phyloP scores from a whole-genome alignment of 495 filamentous ascomycete species.

The Penicillium longicatenatum region DNA sequence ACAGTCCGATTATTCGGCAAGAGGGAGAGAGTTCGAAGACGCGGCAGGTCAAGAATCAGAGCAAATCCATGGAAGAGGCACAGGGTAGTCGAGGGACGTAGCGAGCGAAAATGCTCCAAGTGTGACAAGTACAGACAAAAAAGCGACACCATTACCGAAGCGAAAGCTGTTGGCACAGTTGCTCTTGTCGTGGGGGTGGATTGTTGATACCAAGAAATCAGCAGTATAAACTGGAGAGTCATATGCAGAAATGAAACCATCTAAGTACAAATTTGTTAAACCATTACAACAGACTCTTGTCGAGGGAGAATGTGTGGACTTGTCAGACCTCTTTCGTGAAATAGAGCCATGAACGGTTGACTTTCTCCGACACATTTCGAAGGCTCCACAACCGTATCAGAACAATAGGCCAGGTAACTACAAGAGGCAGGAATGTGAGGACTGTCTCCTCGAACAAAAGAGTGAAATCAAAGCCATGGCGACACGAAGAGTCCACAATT shows the following conservation, averaged over 20 bases:
- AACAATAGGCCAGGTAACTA: constrained; percentile 7
- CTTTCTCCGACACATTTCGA: constrained; percentile 14
- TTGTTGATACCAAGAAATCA: constrained; percentile 17
- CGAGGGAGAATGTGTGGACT: background rate
- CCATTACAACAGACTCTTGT: background rate
- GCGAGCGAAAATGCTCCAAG: constrained; percentile 24
- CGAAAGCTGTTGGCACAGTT: constrained; percentile 19
- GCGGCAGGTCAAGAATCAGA: constrained; percentile 20
- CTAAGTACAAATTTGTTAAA: constrained; percentile 7
- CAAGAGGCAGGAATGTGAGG: constrained; percentile 17
- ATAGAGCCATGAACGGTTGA: constrained; percentile 29
- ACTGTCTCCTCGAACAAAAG: constrained; percentile 26
- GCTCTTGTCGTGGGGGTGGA: constrained; percentile 19
- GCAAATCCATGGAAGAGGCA: constrained; percentile 16
- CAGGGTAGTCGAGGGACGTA: constrained; percentile 24
- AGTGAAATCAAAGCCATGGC: constrained; percentile 25
- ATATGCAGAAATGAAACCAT: constrained; percentile 15
- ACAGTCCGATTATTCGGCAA: constrained; percentile 13
- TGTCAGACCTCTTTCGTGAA: constrained; percentile 18
- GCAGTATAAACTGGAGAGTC: constrained; percentile 16
- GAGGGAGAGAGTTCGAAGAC: constrained; percentile 22
- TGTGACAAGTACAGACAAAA: constrained; percentile 21
- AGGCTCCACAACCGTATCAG: constrained; percentile 15
- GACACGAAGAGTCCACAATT: constrained; percentile 15
- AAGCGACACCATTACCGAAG: constrained; percentile 5